Evolutionary conservation across 805 yeast species (phyloP), one percentile per base, ranked within the genome.

Genomic region (Saturnispora sekii): DNA sequence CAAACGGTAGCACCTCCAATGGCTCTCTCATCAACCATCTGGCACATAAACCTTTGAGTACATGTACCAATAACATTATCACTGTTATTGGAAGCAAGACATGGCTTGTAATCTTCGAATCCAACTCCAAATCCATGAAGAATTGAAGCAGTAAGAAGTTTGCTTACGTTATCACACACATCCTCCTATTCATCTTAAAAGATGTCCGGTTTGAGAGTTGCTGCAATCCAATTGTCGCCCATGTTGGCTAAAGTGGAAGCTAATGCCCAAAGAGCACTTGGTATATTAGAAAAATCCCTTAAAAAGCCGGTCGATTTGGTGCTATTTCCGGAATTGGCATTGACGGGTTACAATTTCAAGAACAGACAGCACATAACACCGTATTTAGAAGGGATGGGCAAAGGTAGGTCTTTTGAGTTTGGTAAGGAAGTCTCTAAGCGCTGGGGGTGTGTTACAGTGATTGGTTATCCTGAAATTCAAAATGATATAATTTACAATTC

Each of bases 41-140:
- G 35, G 87, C 77, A 9, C 81, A 69, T 55, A 81, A 77, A 44
- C 84, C 80, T 45, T 96, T 72, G 26, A 87, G 62, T 15, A 90
- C 62, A 7, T 96, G 96, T 4, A 87, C 87, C 46, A 89, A 64
- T 10, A 93, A 81, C 95, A 93, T 88, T 16, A 88, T 95, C 16
- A 83, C 59, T 5, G 95, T 78, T 37, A 93, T 89, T 18, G 98
- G 98, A 32, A 87, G 61, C 14, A 93, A 68, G 29, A 88, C 97
- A 97, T 97, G 90, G 54, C 79, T 74, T 59, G 84, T 81, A 49
- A 93, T 69, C 44, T 76, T 74, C 4, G 96, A 95, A 58, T 90
- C 97, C 38, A 90, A 66, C 12, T 32, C 12, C 17, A 42, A 14
- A n/a, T 35, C 35, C 46, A 43, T 43, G 12, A 5, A 17, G 7